These are phyloP conservation scores for Tricholoma saponaceum DNA, from an alignment of 768 basidiomycete genomes.

Conservation along the genomic window DNA sequence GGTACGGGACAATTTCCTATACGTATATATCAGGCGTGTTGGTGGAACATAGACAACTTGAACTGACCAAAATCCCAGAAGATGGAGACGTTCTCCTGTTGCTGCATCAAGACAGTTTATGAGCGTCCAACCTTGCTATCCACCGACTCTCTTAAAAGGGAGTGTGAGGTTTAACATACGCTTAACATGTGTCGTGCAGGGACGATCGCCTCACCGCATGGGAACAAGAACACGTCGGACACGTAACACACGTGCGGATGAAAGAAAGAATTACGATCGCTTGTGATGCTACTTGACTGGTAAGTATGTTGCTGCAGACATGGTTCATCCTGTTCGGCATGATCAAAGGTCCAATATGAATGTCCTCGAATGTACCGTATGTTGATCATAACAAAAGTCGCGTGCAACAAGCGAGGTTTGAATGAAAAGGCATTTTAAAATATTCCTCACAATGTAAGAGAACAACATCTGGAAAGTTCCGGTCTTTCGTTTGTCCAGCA, in stretches of 20 bases:
- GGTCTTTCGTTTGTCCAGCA: neutral
- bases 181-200: conserved; percentile 7
- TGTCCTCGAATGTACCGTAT: neutral
- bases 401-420: neutral
- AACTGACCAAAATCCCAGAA: conserved; percentile 28
- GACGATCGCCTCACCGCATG: conserved; percentile 1
- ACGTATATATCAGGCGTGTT: neutral
- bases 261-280: neutral
- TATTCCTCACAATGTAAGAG: neutral
- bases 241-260: neutral
- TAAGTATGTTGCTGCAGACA: neutral
- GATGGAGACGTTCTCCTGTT: conserved; percentile 33
- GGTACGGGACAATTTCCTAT: conserved; percentile 35
- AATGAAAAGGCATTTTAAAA: neutral
- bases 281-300: neutral
- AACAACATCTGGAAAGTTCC: neutral
- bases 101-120: conserved; percentile 25
- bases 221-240: neutral
- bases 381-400: neutral
- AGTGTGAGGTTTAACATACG: neutral
- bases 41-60: neutral
- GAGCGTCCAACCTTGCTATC: neutral
- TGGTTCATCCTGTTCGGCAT: neutral
- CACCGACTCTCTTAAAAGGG: conserved; percentile 9
- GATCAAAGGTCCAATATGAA: neutral